phyloP scores from a whole-genome alignment of 306 rosid genomes.

The Myrica gale region DNA sequence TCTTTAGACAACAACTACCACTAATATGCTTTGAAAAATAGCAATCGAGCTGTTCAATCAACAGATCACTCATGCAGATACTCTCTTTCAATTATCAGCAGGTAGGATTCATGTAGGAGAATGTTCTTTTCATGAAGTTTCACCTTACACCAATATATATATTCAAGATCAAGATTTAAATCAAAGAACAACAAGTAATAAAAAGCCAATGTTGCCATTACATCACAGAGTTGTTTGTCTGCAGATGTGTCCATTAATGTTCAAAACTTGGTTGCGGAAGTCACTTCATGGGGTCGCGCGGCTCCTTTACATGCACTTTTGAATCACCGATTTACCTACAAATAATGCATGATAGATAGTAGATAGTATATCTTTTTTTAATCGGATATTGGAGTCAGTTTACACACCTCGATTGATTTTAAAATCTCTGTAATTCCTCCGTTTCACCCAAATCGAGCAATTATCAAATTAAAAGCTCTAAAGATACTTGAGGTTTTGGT shows the following conservation, averaged over 20 bases:
- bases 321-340: neutral
- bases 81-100: neutral
- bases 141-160: neutral
- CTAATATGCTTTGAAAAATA: neutral
- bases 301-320: neutral
- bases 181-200: too few species aligned
- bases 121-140: neutral
- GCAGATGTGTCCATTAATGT: neutral
- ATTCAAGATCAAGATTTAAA: neutral
- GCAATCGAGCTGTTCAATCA: neutral
- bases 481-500: too few species aligned
- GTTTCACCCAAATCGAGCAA: too few species aligned
- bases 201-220: neutral
- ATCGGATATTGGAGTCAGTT: too few species aligned
- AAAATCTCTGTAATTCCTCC: fast-evolving
- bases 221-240: neutral
- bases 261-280: neutral
- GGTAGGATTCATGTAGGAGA: neutral
- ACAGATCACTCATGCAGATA: neutral
- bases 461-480: too few species aligned
- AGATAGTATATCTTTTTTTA: too few species aligned
- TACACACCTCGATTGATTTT: too few species aligned
- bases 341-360: neutral
- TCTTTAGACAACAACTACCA: neutral
- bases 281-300: neutral